Evolutionary conservation across 306 rosid genomes (phyloP).

Genomic region (Boehmeria nivea): DNA sequence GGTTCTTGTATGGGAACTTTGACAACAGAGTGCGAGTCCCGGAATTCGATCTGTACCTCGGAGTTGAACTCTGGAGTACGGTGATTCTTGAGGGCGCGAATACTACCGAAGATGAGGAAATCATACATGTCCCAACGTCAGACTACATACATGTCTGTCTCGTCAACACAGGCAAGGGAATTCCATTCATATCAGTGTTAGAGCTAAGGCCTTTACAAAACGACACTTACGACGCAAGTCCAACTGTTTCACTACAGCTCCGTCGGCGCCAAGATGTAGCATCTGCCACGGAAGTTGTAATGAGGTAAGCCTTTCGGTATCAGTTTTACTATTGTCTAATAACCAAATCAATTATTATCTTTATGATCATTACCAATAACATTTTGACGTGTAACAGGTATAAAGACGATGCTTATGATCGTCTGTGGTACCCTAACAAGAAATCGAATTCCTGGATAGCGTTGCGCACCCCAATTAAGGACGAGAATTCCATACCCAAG

Average conservation of each 20-base stretch:
- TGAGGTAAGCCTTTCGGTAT: too few relatives aligned
- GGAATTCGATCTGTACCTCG: slow-evolving; percentile 38
- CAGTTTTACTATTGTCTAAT: too few relatives aligned
- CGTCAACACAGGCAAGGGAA: slow-evolving; percentile 25
- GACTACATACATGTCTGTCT: slow-evolving; percentile 32
- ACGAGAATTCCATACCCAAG: not conserved
- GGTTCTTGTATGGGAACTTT: slow-evolving; percentile 45
- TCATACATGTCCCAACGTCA: slow-evolving; percentile 23
- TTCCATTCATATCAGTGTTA: slow-evolving; percentile 37
- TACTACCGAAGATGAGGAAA: too few relatives aligned
- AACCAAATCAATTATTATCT: too few relatives aligned
- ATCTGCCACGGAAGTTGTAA: too few relatives aligned
- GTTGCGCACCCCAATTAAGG: too few relatives aligned
- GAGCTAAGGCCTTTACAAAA: slow-evolving; percentile 29
- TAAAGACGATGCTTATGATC: slow-evolving; percentile 30
- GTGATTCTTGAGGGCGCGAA: too few relatives aligned
- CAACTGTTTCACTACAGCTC: too few relatives aligned
- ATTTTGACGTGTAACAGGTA: slow-evolving; percentile 17
- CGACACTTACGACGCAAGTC: slow-evolving; percentile 12
- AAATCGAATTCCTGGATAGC: not conserved
- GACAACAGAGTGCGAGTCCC: slow-evolving; percentile 24
- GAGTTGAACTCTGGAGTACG: too few relatives aligned
- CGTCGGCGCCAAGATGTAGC: too few relatives aligned
- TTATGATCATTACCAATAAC: too few relatives aligned
- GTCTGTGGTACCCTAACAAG: slow-evolving; percentile 32